Percentiles rank a stretch among this genome's conserved stretches.
phyloP scores from a whole-genome alignment of 2,329 filamentous ascomycete species.

The Aspergillus terreus region DNA sequence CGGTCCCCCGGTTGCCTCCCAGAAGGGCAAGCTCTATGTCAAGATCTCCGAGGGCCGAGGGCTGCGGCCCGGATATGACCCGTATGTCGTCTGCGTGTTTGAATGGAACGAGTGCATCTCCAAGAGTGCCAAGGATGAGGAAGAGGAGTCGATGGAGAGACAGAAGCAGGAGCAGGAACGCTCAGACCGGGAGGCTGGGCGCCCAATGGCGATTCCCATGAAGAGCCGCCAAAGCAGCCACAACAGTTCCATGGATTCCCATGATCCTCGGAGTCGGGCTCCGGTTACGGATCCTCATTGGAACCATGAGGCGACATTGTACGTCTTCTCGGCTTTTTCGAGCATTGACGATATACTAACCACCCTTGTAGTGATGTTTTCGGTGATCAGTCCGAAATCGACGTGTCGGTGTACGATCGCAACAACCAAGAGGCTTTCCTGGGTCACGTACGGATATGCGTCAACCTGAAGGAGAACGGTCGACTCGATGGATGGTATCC shows the following conservation, averaged over 20 bases:
- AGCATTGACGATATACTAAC: not conserved
- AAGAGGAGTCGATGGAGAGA: constrained; percentile 60
- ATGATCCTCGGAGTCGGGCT: constrained; percentile 56
- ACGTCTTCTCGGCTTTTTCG: constrained; percentile 42
- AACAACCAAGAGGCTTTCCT: constrained; percentile 83
- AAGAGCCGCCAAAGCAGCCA: constrained; percentile 94
- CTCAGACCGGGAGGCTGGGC: constrained; percentile 75
- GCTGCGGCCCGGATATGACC: constrained; percentile 76
- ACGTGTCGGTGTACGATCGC: constrained; percentile 90
- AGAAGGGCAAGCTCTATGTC: constrained; percentile 85
- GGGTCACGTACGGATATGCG: constrained; percentile 81
- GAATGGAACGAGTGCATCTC: constrained; percentile 97
- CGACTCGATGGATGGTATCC: constrained; percentile 82
- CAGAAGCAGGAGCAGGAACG: constrained; percentile 54
- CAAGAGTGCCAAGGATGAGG: constrained; percentile 67
- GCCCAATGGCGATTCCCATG: constrained; percentile 94
- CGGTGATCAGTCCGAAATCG: constrained; percentile 82
- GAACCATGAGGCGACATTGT: constrained; percentile 96
- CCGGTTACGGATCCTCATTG: constrained; percentile 81
- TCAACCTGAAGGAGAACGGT: constrained; percentile 63
- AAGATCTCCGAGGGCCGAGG: constrained; percentile 83
- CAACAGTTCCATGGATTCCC: constrained; percentile 71
- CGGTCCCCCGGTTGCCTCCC: constrained; percentile 63
- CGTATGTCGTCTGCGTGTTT: constrained; percentile 94
- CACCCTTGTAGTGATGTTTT: constrained; percentile 72